Evolutionary conservation across 1,284 basidiomycete species (phyloP).

Genomic region (Marasmius oreades): DNA sequence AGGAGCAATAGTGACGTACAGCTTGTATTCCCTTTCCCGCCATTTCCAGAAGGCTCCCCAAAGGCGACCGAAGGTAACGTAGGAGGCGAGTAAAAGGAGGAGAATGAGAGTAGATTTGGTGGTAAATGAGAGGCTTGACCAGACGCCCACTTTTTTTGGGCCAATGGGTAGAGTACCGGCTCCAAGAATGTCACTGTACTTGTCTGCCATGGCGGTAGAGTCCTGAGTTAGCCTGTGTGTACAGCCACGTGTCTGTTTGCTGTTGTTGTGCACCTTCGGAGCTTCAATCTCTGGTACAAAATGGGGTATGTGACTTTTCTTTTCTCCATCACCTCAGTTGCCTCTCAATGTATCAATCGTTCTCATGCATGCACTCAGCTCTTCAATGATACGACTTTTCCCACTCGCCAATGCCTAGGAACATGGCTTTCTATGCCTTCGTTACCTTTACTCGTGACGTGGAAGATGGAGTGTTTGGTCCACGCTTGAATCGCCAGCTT

Average conservation of each 20-base stretch:
- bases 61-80: conserved; percentile 34
- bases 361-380: neutral
- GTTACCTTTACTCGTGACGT: conserved; percentile 67
- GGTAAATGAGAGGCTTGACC: conserved; percentile 32
- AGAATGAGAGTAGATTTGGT: conserved; percentile 32
- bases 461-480: conserved; percentile 60
- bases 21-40: conserved; percentile 55
- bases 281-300: neutral
- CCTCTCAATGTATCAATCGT: too few relatives aligned
- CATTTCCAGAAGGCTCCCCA: conserved; percentile 44
- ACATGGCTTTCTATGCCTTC: conserved; percentile 65
- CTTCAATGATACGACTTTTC: neutral
- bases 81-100: conserved; percentile 30
- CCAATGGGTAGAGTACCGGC: conserved; percentile 42
- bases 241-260: conserved; percentile 9
- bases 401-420: conserved; percentile 68
- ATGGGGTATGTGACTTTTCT: neutral
- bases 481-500: conserved; percentile 64
- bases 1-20: conserved; percentile 39
- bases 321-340: neutral
- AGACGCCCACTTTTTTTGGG: conserved; percentile 27
- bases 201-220: conserved; percentile 46
- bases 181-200: conserved; percentile 66
- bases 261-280: neutral
- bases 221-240: conserved; percentile 16